Base-by-base conservation (phyloP, 2,329 filamentous ascomycete genomes). In the Alternaria postmessia region DNA sequence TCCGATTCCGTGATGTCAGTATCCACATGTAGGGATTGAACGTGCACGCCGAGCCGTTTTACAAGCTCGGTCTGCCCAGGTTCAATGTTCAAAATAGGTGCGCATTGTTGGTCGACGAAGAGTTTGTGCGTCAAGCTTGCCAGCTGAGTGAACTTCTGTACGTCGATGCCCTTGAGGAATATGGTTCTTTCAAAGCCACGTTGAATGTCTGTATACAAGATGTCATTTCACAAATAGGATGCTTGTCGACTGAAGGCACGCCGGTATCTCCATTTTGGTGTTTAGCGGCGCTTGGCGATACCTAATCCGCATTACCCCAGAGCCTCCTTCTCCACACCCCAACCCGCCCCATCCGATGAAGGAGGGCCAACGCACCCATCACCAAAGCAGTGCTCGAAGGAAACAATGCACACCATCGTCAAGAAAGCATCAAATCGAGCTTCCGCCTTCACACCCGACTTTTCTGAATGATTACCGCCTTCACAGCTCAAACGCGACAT, bases 281-380 rank as follows among this genome's bases (percentile, higher is more conserved):
- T 30, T 30, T 56, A 59, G 57, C 32, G 38, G 26, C 9, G 38
- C 57, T 59, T 56, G 57, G 57, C 57, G 54, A 39, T 14, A 28
- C 46, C 38, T 46, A 55, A 48, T 56, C 52, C 52, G 52, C 57
- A 56, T 56, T 59, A 59, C 57, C 57, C 57, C 57, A 59, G 57
- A 56, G 16, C 44, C 18, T 48, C 44, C 44, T 51, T 59, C 57
- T 59, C 51, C 57, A 56, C 57, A 56, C 57, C 46, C 57, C 57
- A 46, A 39, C 7, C 38, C 44, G 38, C 30, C 43, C 30, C 30
- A 39, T 43, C 30, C 24, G 36, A 51, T 8, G 8, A 12, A 39
- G 14, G 18, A 32, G 12, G 18, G 5, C 16, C 28, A 49, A 34
- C 20, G 32, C 24, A 24, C 32, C 5, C n/a, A 14, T 6, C 12